phyloP scores from a whole-genome alignment of 495 filamentous ascomycete genomes.

The Articulospora tetracladia region DNA sequence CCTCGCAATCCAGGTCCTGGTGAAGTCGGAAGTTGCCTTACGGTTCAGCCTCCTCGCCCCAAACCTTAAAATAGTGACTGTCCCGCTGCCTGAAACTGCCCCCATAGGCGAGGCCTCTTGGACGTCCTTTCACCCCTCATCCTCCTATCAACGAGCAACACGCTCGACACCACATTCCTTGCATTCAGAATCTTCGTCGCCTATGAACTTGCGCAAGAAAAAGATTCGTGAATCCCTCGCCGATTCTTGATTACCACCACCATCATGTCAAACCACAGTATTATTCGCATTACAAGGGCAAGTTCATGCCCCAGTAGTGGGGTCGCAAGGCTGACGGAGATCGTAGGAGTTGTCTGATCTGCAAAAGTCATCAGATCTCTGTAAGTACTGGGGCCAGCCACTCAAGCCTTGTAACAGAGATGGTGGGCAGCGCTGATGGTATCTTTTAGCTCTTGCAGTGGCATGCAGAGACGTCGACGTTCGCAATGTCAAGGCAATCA shows the following conservation, averaged over 20 bases:
- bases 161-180: neutral
- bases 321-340: slow-evolving; percentile 35
- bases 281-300: slow-evolving; percentile 82
- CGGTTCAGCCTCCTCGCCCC: neutral
- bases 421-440: neutral
- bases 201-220: slow-evolving; percentile 13
- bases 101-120: neutral
- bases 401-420: neutral
- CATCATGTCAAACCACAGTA: slow-evolving; percentile 75
- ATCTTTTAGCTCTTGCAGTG: slow-evolving; percentile 73
- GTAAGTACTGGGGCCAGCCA: slow-evolving; percentile 43
- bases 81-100: neutral
- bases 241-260: neutral
- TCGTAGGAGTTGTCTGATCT: slow-evolving; percentile 77
- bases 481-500: slow-evolving; percentile 80
- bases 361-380: slow-evolving; percentile 75
- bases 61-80: neutral
- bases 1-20: neutral
- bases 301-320: slow-evolving; percentile 23
- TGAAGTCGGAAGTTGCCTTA: neutral
- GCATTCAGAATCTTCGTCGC: neutral
- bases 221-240: slow-evolving; percentile 1
- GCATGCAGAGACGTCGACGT: slow-evolving; percentile 83
- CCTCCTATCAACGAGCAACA: neutral
- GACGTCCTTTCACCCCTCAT: neutral